Base-by-base conservation (phyloP, 1,284 basidiomycete species). In the Fomitopsis schrenkii region DNA sequence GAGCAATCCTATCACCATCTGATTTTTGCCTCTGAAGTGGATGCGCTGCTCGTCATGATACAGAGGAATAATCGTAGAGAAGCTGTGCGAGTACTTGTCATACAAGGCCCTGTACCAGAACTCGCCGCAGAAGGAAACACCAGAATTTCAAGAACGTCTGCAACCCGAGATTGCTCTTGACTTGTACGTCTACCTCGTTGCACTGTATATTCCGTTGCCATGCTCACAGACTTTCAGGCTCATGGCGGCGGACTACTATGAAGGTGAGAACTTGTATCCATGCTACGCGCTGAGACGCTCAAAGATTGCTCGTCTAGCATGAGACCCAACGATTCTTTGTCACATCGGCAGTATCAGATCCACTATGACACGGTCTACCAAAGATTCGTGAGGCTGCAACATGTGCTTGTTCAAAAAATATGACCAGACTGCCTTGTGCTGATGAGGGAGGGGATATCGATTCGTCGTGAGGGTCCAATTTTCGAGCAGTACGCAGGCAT, bases 131-230 rank as follows among this genome's bases (percentile, higher is more conserved):
- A 64, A 89, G 65, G 89, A 92, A 50, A 78, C 93, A 22, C 91
- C 92, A 19, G 91, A 94, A 63, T 89, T 93, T 65, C 78, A 83
- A 70, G 90, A 93, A 63, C 81, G 91, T 19, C 83, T 95, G 61
- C 84, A 85, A 0, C 90, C 91, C 2, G 93, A 94, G 73, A 83
- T 95, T 33, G 88, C 90, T 1, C 74, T 95, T 5, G 93, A 95
- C 71, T 72, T 95, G 93, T 95, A 66, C 71, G 91, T 81, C 14
- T 50, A 38, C n/a, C n/a, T 7, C 0, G 12, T 35, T 10, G 33
- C 9, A 59, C 5, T 44, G 14, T 41, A 40, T 17, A 33, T 17
- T 48, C 41, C 4, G 12, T 15, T 9, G 19, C 33, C 38, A 40
- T 36, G 40, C 57, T 64, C n/a, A 62, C 46, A 55, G 35, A 48